phyloP scores from a whole-genome alignment of 1,284 basidiomycete species.

The Peniophora sp. region DNA sequence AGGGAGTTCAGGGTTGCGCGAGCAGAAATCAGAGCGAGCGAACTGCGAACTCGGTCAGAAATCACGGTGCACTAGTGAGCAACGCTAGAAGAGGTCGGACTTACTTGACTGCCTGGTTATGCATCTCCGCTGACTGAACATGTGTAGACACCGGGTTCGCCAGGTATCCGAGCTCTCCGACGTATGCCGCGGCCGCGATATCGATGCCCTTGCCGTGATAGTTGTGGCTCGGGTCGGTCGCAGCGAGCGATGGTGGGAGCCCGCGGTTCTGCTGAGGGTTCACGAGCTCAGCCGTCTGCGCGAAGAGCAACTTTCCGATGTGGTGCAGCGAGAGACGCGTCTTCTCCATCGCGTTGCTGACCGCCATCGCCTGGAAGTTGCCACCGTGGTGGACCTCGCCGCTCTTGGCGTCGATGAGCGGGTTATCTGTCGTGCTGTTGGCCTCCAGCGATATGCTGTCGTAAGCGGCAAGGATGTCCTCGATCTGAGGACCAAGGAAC shows the following conservation, averaged over 20 bases:
- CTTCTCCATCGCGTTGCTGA: constrained; percentile 87
- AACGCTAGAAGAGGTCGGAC: constrained; percentile 18
- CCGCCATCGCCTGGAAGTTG: constrained; percentile 83
- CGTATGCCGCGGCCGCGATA: constrained; percentile 77
- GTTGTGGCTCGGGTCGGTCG: constrained; percentile 75
- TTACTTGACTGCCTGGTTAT: constrained; percentile 81
- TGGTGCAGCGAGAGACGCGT: constrained; percentile 76
- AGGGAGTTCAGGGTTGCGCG: constrained; percentile 71
- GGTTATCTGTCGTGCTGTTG: constrained; percentile 82
- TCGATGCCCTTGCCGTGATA: constrained; percentile 84
- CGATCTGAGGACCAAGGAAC: constrained; percentile 82
- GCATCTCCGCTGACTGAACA: constrained; percentile 82
- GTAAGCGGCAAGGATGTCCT: constrained; percentile 67
- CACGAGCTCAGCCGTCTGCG: constrained; percentile 77
- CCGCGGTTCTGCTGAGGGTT: constrained; percentile 81
- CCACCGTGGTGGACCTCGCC: constrained; percentile 74
- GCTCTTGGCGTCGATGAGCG: constrained; percentile 60
- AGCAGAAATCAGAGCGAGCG: constrained; percentile 73
- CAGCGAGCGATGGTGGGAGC: constrained; percentile 74
- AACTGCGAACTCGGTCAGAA: constrained; percentile 34
- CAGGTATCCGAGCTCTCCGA: constrained; percentile 74
- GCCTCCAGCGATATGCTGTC: constrained; percentile 67
- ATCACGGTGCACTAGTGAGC: not conserved
- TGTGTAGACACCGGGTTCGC: constrained; percentile 83
- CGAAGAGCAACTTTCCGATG: constrained; percentile 77